A percentile compares a stretch with the other conserved stretches of the same genome.
Conservation (phyloP, 306 rosid species). For the Canavalia ensiformis region DNA sequence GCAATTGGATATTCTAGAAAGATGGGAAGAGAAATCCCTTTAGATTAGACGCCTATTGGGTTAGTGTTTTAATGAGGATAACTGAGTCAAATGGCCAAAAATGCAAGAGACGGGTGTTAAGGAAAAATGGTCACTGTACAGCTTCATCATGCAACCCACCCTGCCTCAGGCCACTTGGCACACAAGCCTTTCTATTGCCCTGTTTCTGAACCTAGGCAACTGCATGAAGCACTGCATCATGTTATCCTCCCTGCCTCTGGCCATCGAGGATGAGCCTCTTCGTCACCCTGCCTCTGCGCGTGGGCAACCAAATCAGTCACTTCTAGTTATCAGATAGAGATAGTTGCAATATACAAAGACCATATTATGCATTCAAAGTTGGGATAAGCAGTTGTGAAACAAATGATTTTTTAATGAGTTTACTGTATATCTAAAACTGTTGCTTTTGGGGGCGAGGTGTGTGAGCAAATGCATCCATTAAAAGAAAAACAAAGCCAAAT, state of each 20-base stretch:
- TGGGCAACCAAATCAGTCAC: slow-evolving; percentile 13
- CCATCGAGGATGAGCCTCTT: not conserved
- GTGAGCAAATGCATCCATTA: slow-evolving; percentile 3
- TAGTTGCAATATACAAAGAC: not conserved
- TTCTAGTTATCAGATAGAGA: not conserved
- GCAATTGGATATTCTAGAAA: slow-evolving; percentile 14
- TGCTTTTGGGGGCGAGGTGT: not conserved
- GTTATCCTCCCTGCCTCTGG: not conserved
- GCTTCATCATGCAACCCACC: not conserved
- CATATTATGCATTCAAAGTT: not conserved
- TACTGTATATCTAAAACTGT: slow-evolving; percentile 1
- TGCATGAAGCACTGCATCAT: not conserved
- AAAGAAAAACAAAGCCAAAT: not conserved
- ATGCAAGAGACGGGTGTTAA: not conserved
- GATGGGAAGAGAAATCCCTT: slow-evolving; percentile 21
- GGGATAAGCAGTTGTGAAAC: not conserved
- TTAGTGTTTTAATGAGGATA: slow-evolving; percentile 25
- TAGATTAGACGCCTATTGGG: slow-evolving; percentile 10
- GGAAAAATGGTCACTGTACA: not conserved
- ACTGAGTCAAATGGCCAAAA: not conserved
- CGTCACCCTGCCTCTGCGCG: not conserved
- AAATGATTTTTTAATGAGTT: not conserved
- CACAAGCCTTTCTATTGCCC: not conserved
- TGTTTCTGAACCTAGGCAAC: not conserved
- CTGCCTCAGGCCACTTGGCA: not conserved